Base-by-base conservation (phyloP, 352 stramenopile genomes). In the Phytophthora aleatoria region DNA sequence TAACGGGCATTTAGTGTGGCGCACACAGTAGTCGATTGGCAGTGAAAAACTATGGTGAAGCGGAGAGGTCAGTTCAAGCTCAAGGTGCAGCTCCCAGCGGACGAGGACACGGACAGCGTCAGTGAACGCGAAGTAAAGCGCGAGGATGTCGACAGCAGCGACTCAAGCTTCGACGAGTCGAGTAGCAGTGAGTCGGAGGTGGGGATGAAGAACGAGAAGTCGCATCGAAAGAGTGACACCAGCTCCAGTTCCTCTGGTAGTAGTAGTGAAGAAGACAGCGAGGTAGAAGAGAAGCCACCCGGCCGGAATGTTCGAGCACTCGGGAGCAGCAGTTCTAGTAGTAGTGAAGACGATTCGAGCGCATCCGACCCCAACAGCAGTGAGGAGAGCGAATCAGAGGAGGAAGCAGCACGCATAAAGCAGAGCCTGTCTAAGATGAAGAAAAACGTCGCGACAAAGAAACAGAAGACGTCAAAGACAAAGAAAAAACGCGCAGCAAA, bases 61-160 rank as follows among this genome's bases (percentile, higher is more conserved):
- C 20, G 42, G 20, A 60, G 53, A 49, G 61, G 53, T 41, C 7
- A 6, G 20, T 43, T 27, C 28, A 56, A 64, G 42, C 27, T 54
- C 15, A 63, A 62, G 33, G n/a, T 64, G 28, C 39, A 42, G 33
- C 15, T 61, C 11, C 39, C 35, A 15, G 33, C 38, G 20, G 61
- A 74, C 5, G 62, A 76, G 26, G 59, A 71, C 31, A 76, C 74
- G 13, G 69, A 77, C 38, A 76, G 67, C 20, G 64, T 76, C 0
- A 43, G n/a, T 43, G 60, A 74, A 0, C 31, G n/a, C 3, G 66
- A 68, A 5, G 4, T 35, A 5, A 55, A 43, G n/a, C 5, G 24
- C 15, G 49, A 52, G 16, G 9, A 15, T 38, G 24, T n/a, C 11
- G 15, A 52, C 12, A 61, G 5, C 27, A 77, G 64, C 16, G 48